Evolutionary conservation across 177 flowering plant species (phyloP), one percentile per base, ranked within the genome.

Genomic region (Vitis hybrid): DNA sequence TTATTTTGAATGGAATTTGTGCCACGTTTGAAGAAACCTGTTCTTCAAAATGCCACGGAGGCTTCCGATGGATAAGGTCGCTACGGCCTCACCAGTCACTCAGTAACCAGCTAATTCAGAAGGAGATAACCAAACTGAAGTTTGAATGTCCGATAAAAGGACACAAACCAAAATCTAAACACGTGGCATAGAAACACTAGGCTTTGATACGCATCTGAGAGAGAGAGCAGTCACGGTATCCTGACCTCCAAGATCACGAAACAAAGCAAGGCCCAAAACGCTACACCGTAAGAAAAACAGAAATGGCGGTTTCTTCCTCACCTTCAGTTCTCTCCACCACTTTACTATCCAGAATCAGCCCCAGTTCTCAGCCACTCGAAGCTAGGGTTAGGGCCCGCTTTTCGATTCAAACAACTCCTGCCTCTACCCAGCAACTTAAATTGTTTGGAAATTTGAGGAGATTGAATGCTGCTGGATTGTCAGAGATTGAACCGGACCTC

Each of bases 401-500:
- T 75, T 64, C 15, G 60, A 58, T 6, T 24, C 68, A 54, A 54
- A 71, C 19, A 57, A 30, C 12, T 30, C 7, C 60, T 9, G 32
- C 48, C 56, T 48, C 69, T 32, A 35, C 14, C 27, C 27, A 6
- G 40, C 4, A 55, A 14, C 11, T 72, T 52, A 70, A 56, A 8
- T 46, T 32, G 40, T 58, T 32, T 56, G 69, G 67, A 69, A 75
- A 71, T 10, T 62, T 10, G 11, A 3, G 67, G 6, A 40, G 18
- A 11, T 67, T 88, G 83, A 77, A 84, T 66, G 88, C 84, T 1
- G 88, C 86, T 49, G 97, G 96, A 40, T 71, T 93, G 58, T 52
- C 89, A 6, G 85, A 88, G 70, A 84, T 91, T 11, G 98, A 93
- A 46, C 94, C 98, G 15, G 98, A 93, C 62, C 81, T 93, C 49